Base-by-base conservation (phyloP, 164 flowering plant species). In the Chimonanthus salicifolius region DNA sequence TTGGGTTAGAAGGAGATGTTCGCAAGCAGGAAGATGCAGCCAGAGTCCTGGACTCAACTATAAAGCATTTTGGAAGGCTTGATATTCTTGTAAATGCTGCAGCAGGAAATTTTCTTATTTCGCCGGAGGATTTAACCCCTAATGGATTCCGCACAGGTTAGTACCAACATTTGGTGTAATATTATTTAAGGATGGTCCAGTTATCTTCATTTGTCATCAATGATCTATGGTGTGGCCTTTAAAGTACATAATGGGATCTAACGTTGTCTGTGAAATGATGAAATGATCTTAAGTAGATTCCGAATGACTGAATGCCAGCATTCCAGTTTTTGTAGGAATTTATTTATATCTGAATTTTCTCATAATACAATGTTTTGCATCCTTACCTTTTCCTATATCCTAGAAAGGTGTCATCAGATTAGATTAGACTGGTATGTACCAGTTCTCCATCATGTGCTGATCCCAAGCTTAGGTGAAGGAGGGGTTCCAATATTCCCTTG, bases 11-110 rank as follows among this genome's bases (percentile, higher is more conserved):
- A 72, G 98, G 98, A 54, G 98, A 94, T 81, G 98, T 94, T 64
- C 92, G 98, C 48, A 94, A 87, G 77, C 85, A 78, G 67, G 98
- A 92, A 74, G 96, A 94, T 84, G 97, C 94, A 4, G 78, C 71
- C 67, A 85, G 89, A 78, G 93, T 90, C 43, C 78, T 92, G 71
- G 97, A 94, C 78, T 81, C 89, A 60, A 89, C 97, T 62, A 75
- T 88, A 47, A 74, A 86, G 81, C 87, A 87, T 77, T 92, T 89
- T 82, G 97, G 97, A 47, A 85, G 77, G 81, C 83, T 94, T 58
- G 98, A 94, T 79, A 87, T 94, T 79, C 94, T 94, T 78, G 94
- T 94, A 43, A 94, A 94, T 85, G 88, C 84, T 75, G 98, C 97
- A 16, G 98, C 98, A 63, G 98, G 98, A 43, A 94, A 94, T 79